phyloP scores from a whole-genome alignment of 1,139 yeast species.

The Entelexis sorbosivorans region DNA sequence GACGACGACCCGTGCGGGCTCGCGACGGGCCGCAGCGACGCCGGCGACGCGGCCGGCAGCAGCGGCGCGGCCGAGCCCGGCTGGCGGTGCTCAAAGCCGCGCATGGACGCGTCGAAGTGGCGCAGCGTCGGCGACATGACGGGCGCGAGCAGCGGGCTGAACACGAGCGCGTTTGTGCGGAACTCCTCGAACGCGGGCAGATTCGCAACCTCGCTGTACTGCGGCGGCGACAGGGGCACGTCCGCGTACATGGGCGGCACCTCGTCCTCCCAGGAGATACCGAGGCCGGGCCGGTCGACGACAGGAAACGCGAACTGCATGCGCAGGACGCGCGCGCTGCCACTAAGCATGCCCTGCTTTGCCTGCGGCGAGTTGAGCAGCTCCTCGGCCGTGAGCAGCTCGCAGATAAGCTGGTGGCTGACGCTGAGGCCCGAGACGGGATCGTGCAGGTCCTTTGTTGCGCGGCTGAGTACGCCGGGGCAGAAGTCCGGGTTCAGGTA shows the following conservation, averaged over 20 bases:
- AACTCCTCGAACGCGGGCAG: slow-evolving; percentile 29
- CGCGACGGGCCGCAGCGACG: slow-evolving; percentile 3
- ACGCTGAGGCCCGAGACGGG: slow-evolving; percentile 69
- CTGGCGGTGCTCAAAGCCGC: slow-evolving; percentile 17
- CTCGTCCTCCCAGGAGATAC: slow-evolving; percentile 98
- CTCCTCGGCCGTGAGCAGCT: slow-evolving; percentile 91
- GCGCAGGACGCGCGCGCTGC: slow-evolving; percentile 84
- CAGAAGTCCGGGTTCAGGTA: slow-evolving; percentile 48
- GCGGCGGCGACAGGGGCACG: slow-evolving; percentile 80
- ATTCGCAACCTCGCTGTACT: slow-evolving; percentile 37
- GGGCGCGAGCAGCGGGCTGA: slow-evolving; percentile 18
- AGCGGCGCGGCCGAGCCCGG: background rate
- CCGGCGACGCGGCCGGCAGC: background rate
- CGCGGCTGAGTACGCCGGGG: slow-evolving; percentile 23
- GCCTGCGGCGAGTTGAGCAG: slow-evolving; percentile 22
- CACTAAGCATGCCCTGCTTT: slow-evolving; percentile 68
- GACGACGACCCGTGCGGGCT: background rate
- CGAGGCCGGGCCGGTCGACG: slow-evolving; percentile 87
- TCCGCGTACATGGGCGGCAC: slow-evolving; percentile 94
- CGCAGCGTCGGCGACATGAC: slow-evolving; percentile 21
- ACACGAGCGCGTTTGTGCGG: slow-evolving; percentile 15
- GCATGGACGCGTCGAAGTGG: slow-evolving; percentile 19
- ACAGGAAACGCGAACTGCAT: slow-evolving; percentile 80
- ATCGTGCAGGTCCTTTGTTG: slow-evolving; percentile 35
- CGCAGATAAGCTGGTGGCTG: slow-evolving; percentile 64